Evolutionary conservation across 345 rosid genomes (phyloP), one percentile per base, ranked within the genome.

Genomic region (Arabis hirsuta): DNA sequence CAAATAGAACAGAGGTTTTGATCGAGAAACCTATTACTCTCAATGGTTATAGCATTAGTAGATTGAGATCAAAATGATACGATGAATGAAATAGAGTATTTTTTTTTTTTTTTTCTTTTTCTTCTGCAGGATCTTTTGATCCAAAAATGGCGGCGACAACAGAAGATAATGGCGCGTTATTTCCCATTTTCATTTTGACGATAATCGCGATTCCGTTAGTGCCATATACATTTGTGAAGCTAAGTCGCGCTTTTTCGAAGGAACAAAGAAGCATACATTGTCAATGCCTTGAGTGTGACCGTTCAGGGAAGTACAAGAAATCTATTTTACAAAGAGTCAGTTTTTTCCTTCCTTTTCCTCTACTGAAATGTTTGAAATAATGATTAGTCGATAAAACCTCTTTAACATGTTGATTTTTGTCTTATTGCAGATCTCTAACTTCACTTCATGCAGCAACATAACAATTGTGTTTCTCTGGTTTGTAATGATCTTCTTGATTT

Each of bases 141-240:
- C 20, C 46, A 24, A 53, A 59, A 62, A 95, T 95, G 98, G 96
- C 86, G 52, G 88, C 86, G 52, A 87, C 88, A 36, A 67, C 96
- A 3, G 97, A 95, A 77, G 99, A 91, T 67, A 95, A 69, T 61
- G 75, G 93, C 14, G 85, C 87, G 0, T 74, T 91, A 73, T 95
- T 95, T 73, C 99, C 99, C 0, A 91, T 91, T 75, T 95, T 95
- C 73, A 87, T 95, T 67, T 78, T 95, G 83, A 91, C 99, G 24
- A 90, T 91, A 56, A 87, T 91, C 84, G 96, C 98, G 31, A 81
- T 91, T 58, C 96, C 98, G 26, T 67, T 91, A 39, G 92, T 95
- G 69, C 99, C 98, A 31, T 91, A 88, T 41, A 95, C 98, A 0
- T 59, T 91, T 27, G 62, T 79, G 65, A 90, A 87, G 79, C 74